A percentile compares a stretch with the other conserved stretches of the same genome.
Evolutionary conservation across 2,329 filamentous ascomycete genomes (phyloP).

Genomic region (Monilinia vaccinii-corymbosi): DNA sequence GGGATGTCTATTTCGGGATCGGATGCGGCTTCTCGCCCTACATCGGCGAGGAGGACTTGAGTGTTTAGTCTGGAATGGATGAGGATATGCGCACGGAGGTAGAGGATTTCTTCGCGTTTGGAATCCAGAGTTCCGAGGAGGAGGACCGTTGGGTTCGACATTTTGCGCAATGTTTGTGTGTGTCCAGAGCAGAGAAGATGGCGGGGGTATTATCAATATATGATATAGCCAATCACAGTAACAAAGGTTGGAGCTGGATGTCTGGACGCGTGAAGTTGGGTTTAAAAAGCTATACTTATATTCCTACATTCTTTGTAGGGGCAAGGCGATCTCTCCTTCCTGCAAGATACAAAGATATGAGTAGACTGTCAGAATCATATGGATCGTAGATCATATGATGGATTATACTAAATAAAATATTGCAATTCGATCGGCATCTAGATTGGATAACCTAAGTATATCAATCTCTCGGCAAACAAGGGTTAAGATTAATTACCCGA

Average conservation of each 20-base stretch:
- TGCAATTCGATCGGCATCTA: neutral
- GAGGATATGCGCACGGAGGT: slow-evolving; percentile 39
- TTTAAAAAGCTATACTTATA: no score
- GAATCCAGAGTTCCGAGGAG: slow-evolving; percentile 55
- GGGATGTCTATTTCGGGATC: slow-evolving; percentile 40
- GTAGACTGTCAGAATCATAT: no score
- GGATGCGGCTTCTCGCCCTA: slow-evolving; percentile 38
- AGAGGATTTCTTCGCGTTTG: slow-evolving; percentile 50
- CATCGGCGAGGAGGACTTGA: slow-evolving; percentile 43
- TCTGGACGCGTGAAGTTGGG: neutral
- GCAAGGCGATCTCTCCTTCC: neutral
- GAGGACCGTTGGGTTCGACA: slow-evolving; percentile 36
- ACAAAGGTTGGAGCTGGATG: neutral
- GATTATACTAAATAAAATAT: neutral
- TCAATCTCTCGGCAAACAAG: neutral
- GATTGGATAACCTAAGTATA: neutral
- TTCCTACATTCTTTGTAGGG: neutral
- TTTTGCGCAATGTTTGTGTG: neutral
- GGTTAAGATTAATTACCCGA: no score
- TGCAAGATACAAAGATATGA: neutral
- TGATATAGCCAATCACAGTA: neutral
- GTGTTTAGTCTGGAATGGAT: slow-evolving; percentile 12
- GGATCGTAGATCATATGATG: no score
- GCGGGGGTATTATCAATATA: neutral
- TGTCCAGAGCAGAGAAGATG: neutral